phyloP scores from a whole-genome alignment of 148 eudicot genomes.

The Camellia sinensis region DNA sequence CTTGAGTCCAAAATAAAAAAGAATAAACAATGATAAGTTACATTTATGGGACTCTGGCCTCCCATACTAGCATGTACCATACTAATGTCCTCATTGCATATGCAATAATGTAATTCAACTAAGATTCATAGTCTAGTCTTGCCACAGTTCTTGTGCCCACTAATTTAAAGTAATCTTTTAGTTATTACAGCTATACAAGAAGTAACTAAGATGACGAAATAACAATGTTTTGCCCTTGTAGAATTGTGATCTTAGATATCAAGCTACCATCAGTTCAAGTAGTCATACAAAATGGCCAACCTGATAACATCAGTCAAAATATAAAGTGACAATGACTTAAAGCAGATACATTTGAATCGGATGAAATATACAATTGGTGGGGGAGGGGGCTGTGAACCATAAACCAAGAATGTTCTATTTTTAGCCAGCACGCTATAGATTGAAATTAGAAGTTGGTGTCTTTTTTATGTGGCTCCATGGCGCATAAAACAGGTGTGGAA shows the following conservation, averaged over 20 bases:
- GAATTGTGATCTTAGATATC: background rate
- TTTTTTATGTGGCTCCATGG: background rate
- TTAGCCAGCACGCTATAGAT: background rate
- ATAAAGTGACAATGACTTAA: background rate
- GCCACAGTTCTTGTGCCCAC: background rate
- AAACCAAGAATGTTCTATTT: background rate
- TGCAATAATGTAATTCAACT: background rate
- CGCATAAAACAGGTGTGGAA: background rate
- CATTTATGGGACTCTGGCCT: background rate
- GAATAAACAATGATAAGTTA: background rate
- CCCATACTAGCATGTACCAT: background rate
- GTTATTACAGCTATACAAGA: background rate
- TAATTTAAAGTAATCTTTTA: background rate
- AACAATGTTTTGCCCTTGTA: background rate
- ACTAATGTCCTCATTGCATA: background rate
- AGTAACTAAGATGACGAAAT: background rate
- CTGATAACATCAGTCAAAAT: background rate
- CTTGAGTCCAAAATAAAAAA: background rate
- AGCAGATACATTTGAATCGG: background rate
- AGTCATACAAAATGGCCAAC: background rate
- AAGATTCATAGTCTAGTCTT: background rate
- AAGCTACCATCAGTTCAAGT: conserved; percentile 2
- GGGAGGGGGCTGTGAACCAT: background rate
- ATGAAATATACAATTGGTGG: background rate
- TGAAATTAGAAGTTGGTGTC: background rate